Conservation (phyloP, 2,329 filamentous ascomycete species). For the Fusarium papillatum region DNA sequence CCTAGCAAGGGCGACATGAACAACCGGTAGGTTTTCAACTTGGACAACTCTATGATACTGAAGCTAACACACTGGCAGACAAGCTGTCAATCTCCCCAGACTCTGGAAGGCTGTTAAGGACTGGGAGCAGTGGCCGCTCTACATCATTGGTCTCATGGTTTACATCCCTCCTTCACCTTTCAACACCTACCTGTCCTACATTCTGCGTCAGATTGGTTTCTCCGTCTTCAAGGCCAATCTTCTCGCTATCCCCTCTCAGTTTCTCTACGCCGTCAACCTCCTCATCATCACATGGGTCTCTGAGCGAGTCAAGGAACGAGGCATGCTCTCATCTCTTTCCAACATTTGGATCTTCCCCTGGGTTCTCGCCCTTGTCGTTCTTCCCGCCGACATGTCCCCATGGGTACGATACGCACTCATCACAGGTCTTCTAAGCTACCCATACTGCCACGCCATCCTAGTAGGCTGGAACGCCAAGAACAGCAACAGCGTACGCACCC, state of each 20-base stretch:
- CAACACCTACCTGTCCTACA: conserved; percentile 60
- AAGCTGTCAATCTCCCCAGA: conserved; percentile 45
- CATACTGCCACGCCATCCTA: conserved; percentile 59
- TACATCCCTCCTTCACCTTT: conserved; percentile 59
- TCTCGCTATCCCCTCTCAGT: conserved; percentile 59
- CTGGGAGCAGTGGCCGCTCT: conserved; percentile 69
- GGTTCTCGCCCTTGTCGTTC: conserved; percentile 57
- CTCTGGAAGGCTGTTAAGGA: conserved; percentile 68
- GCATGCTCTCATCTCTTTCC: conserved; percentile 58
- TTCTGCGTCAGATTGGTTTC: conserved; percentile 58
- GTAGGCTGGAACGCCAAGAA: conserved; percentile 74
- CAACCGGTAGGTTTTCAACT: conserved; percentile 56
- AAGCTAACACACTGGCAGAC: conserved; percentile 51
- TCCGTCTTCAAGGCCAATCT: conserved; percentile 61
- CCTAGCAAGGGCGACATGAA: conserved; percentile 73
- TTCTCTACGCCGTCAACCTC: conserved; percentile 60
- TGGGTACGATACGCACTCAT: conserved; percentile 59
- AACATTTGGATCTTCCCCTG: conserved; percentile 66
- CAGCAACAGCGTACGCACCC: conserved; percentile 71
- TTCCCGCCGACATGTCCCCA: conserved; percentile 51
- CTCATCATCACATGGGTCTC: conserved; percentile 61
- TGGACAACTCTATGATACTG: fast-evolving
- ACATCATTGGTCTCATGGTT: conserved; percentile 61
- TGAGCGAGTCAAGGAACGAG: conserved; percentile 58
- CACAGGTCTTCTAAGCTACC: conserved; percentile 58